phyloP scores from a whole-genome alignment of 371 early-diverging fungal species.

The Mucor velutinosus region DNA sequence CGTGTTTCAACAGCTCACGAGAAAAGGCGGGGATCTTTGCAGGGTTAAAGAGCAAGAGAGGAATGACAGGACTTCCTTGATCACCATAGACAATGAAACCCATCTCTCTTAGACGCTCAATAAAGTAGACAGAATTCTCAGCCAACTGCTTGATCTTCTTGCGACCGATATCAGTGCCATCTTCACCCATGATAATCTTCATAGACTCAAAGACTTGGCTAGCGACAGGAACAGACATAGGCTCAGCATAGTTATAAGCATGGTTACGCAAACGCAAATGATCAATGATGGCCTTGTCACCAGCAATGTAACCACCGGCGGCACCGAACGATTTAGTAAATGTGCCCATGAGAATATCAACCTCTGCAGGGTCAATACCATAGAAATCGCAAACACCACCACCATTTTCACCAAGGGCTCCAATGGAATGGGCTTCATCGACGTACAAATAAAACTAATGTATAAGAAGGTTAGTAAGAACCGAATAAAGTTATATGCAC shows the following conservation, averaged over 20 bases:
- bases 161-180: constrained; percentile 82
- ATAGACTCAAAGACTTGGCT: constrained; percentile 91
- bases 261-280: constrained; percentile 84
- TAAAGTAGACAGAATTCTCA: constrained; percentile 90
- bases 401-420: constrained; percentile 92
- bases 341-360: constrained; percentile 99
- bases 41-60: constrained; percentile 95
- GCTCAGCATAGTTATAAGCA: constrained; percentile 92
- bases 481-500: constrained; percentile 1
- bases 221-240: constrained; percentile 88
- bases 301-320: constrained; percentile 98
- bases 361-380: constrained; percentile 86
- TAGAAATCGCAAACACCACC: constrained; percentile 96
- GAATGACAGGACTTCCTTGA: constrained; percentile 95
- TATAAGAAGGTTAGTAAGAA: not conserved
- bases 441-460: constrained; percentile 92
- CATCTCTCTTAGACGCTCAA: constrained; percentile 77
- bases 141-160: constrained; percentile 83
- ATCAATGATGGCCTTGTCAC: constrained; percentile 76
- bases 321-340: constrained; percentile 99
- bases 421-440: constrained; percentile 99
- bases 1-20: constrained; percentile 86
- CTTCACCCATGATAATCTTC: constrained; percentile 74
- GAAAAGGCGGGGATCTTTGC: constrained; percentile 99
- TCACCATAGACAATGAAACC: constrained; percentile 98